Evolutionary conservation across 768 basidiomycete genomes (phyloP).

Genomic region (Mycena galericulata): DNA sequence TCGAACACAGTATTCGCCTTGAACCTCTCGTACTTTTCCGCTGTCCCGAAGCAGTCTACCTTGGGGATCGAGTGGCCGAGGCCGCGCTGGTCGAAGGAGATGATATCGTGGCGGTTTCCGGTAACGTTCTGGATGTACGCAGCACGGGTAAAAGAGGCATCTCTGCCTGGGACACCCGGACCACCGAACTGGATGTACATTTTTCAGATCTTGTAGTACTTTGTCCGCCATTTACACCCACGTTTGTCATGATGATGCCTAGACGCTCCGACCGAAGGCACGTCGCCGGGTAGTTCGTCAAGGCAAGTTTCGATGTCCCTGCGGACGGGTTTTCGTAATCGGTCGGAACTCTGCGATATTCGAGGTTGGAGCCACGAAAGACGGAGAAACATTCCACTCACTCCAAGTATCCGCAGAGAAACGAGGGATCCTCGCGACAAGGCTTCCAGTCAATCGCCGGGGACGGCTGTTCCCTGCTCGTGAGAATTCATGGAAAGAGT

Average conservation of each 20-base stretch:
- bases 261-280: constrained; percentile 26
- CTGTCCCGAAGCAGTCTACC: constrained; percentile 32
- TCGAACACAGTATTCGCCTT: constrained; percentile 35
- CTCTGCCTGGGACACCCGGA: constrained; percentile 22
- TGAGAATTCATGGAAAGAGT: too few species aligned
- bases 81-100: constrained; percentile 36
- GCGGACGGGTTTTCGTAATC: constrained; percentile 31
- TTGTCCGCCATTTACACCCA: too few species aligned
- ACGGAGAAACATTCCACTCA: constrained; percentile 3
- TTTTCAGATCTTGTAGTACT: neutral
- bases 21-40: constrained; percentile 28
- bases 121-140: constrained; percentile 22
- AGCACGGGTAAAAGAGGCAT: constrained; percentile 17
- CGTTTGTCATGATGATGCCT: constrained; percentile 32
- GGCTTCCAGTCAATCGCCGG: constrained; percentile 26
- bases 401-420: constrained; percentile 29
- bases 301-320: constrained; percentile 25
- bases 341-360: constrained; percentile 29
- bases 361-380: too few species aligned
- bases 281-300: constrained; percentile 33
- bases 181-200: constrained; percentile 23
- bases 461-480: neutral
- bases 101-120: constrained; percentile 35
- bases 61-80: constrained; percentile 27
- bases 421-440: constrained; percentile 25